Evolutionary conservation across 2,329 filamentous ascomycete species (phyloP), one percentile per base, ranked within the genome.

Genomic region (Phialophora verrucosa): DNA sequence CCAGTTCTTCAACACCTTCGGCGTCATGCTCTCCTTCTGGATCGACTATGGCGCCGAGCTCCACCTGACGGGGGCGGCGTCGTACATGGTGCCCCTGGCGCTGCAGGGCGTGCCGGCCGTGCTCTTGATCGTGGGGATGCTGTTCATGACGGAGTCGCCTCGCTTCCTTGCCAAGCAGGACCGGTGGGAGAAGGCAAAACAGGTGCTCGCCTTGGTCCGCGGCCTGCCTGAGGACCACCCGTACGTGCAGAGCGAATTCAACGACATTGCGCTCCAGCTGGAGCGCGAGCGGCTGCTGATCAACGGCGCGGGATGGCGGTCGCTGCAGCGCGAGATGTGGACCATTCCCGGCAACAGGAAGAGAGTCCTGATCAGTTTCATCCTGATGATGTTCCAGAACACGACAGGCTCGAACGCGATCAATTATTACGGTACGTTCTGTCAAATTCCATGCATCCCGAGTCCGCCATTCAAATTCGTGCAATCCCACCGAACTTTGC

Each of bases 271-370:
- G 29, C 77, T 81, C 2, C 85, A 89, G 74, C 83, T 90, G 14
- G 85, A 87, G 62, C 79, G 84, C 49, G 89, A 91, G 76, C 83
- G 84, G 32, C 81, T 83, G 29, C 79, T 91, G 44, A 77, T 85
- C 61, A 80, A 80, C 23, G 83, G 83, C 7, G 78, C 83, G 2
- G 73, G 75, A 0, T 78, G 82, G 71, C 84, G 83, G 82, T 85
- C 87, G 61, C 78, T 89, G 17, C 83, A 87, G 73, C 85, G 82
- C 72, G 88, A 90, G 75, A 89, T 90, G 84, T 87, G 84, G 80
- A 77, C 81, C 6, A 83, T 88, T 59, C 77, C 82, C 0, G 83
- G 82, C 0, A 88, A 74, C 66, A 75, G 83, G 51, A 85, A 84
- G 68, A 82, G 85, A n/a, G 81, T 81, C 1, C 77, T 86, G 42